Conservation (phyloP, 2,329 filamentous ascomycete species). For the Leptodontidium sp. region DNA sequence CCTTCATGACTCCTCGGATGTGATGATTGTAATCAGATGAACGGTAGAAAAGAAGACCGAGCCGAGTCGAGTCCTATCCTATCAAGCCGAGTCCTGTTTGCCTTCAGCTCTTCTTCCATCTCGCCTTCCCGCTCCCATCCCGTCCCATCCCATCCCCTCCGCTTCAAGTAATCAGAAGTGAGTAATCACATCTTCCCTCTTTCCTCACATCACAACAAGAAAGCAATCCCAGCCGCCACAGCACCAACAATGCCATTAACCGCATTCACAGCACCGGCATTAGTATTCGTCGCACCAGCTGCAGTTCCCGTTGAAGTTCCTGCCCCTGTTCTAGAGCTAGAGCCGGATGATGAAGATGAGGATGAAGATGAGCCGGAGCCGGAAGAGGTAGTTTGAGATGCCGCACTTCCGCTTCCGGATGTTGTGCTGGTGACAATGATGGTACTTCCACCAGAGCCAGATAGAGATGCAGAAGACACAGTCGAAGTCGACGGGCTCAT, state of each 20-base stretch:
- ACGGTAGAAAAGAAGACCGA: not conserved
- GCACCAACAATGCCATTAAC: constrained; percentile 4
- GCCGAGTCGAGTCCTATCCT: not conserved
- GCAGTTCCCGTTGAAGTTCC: not conserved
- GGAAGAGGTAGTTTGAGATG: not conserved
- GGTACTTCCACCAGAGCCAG: not conserved
- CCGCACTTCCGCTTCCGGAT: not conserved
- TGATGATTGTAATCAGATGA: not conserved
- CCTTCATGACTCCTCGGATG: not conserved
- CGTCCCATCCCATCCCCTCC: not conserved
- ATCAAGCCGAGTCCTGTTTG: not conserved
- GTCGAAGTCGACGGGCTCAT: not conserved
- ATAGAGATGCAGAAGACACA: not conserved
- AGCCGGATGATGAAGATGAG: too few relatives aligned
- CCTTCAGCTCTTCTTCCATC: not conserved
- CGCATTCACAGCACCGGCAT: not conserved
- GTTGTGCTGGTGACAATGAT: constrained; percentile 2
- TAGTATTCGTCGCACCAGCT: constrained; percentile 1
- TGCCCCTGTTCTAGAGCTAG: not conserved
- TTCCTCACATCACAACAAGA: not conserved
- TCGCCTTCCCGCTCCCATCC: not conserved
- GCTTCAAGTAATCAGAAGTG: not conserved
- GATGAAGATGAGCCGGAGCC: not conserved
- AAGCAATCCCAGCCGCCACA: constrained; percentile 11
- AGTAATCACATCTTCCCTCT: not conserved